Evolutionary conservation across 305 asterid genomes (phyloP), one percentile per base, ranked within the genome.

Genomic region (Fraxinus sp.): DNA sequence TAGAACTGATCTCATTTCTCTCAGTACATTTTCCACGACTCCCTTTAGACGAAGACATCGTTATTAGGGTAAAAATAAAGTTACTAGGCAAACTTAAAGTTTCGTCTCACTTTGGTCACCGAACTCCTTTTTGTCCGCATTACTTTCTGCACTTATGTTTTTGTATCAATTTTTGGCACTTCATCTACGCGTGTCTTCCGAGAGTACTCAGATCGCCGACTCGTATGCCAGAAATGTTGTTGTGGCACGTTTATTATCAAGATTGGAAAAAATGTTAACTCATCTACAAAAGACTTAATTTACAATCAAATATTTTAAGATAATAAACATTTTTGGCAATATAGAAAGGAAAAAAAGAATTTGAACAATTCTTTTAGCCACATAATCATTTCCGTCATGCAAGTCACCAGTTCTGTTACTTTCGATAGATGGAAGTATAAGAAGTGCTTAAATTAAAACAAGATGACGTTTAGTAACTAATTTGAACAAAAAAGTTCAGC

Each of bases 1-100:
- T 73, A 35, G 77, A 73, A 73, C 77, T 73, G 30, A 3, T 73
- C 30, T 36, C 32, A 73, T 33, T 36, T 73, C 49, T 72, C 77
- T 33, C 77, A 0, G 24, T 30, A 73, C 28, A 73, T 36, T 71
- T 72, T 16, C 52, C 49, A 73, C 7, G 4, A 9, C 76, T 30
- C 46, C 41, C 43, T 71, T 73, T n/a, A 5, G 46, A 18, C 28
- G 3, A 72, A 72, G 49, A 35, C 30, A 7, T 33, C 77, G 10
- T 32, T 32, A 30, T 71, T 30, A 30, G 43, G 24, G 76, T 14
- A 30, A 14, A 28, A 71, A 71, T 13, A 14, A 32, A 32, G 26
- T 73, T 18, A 36, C 30, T n/a, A 7, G 7, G 2, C 49, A 73
- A 73, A 35, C 77, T 68, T 68, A 33, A 32, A 16, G 49, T 16